These are phyloP conservation scores for Endotrypanum monterogeii DNA, from an alignment of 208 protist genomes.

Conservation along the genomic window DNA sequence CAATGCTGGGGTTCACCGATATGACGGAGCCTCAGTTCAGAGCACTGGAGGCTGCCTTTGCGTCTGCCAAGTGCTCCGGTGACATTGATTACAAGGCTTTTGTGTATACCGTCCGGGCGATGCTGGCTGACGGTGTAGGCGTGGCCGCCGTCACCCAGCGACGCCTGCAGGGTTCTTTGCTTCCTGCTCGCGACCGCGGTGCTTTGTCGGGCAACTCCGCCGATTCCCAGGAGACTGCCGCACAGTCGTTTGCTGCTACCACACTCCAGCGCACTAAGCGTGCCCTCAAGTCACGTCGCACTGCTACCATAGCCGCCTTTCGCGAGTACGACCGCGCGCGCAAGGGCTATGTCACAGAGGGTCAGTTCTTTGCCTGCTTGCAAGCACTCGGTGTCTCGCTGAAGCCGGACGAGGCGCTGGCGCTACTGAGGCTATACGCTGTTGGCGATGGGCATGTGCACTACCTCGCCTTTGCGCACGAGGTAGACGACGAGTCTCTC, in stretches of 20 bases:
- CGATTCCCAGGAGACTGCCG: neutral
- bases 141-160: slow-evolving; percentile 50
- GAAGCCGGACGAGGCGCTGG: slow-evolving; percentile 61
- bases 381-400: slow-evolving; percentile 74
- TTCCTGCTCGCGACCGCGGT: neutral
- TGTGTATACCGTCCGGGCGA: slow-evolving; percentile 48
- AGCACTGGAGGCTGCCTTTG: slow-evolving; percentile 62
- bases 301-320: slow-evolving; percentile 59
- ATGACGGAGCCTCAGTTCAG: slow-evolving; percentile 56
- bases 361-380: slow-evolving; percentile 86
- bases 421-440: slow-evolving; percentile 46
- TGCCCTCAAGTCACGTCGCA: slow-evolving; percentile 52
- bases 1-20: slow-evolving; percentile 62
- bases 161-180: slow-evolving; percentile 15
- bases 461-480: slow-evolving; percentile 66
- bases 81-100: slow-evolving; percentile 81
- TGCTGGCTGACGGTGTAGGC: slow-evolving; percentile 56
- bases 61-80: slow-evolving; percentile 27
- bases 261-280: slow-evolving; percentile 56
- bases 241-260: slow-evolving; percentile 23
- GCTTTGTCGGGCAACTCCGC: neutral
- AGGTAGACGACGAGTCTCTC: slow-evolving; percentile 52
- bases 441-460: slow-evolving; percentile 70
- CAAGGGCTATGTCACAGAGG: slow-evolving; percentile 76
- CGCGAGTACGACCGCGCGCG: slow-evolving; percentile 82